Evolutionary conservation across 1,284 basidiomycete genomes (phyloP), one percentile per base, ranked within the genome.

Genomic region (Chalciporus piperatoides): DNA sequence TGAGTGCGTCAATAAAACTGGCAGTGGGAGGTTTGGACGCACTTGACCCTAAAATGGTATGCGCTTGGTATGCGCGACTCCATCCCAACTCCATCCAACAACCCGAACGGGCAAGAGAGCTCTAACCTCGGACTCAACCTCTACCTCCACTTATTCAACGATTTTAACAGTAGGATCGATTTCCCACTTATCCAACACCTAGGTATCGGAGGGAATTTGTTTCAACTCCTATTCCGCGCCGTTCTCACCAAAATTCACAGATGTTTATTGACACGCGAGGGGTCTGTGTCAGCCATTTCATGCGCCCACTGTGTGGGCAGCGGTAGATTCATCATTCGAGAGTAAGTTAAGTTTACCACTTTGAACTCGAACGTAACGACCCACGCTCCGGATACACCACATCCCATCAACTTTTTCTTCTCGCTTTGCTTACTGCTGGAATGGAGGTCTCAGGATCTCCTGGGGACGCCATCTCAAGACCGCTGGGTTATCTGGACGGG

Each of bases 21-120:
- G 4, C 15, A 32, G 30, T 35, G 33, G 4, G 33, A 32, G 30
- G 12, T 30, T 19, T 19, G 19, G 19, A 19, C 19, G 19, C 19
- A 19, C 19, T 23, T 23, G 21, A 23, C 21, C 51, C 55, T 8
- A 36, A 59, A 59, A 57, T 38, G 51, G 55, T 36, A 44, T 37
- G 23, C 27, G n/a, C n/a, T n/a, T n/a, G n/a, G n/a, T n/a, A n/a
- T n/a, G n/a, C n/a, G n/a, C n/a, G n/a, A n/a, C n/a, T n/a, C n/a
- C n/a, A n/a, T n/a, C n/a, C n/a, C n/a, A n/a, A n/a, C n/a, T n/a
- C n/a, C n/a, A n/a, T n/a, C n/a, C n/a, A n/a, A n/a, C n/a, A n/a
- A n/a, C n/a, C n/a, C n/a, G n/a, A n/a, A n/a, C n/a, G n/a, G n/a
- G n/a, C n/a, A n/a, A n/a, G n/a, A n/a, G n/a, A 8, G n/a, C n/a